phyloP scores from a whole-genome alignment of 129 eudicot genomes.

The Logfia minima region DNA sequence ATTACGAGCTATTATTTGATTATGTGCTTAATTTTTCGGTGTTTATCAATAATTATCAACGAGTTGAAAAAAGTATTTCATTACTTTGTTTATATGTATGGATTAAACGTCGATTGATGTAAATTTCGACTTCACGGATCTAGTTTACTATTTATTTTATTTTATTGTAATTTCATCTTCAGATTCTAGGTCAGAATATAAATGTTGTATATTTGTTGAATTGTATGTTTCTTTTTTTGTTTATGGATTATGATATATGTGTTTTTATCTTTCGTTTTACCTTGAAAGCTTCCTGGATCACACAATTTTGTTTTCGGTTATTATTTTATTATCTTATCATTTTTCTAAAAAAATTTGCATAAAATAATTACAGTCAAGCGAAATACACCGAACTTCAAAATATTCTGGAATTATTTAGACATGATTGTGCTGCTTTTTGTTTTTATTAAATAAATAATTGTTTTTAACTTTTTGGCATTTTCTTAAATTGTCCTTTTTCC shows the following conservation, averaged over 20 bases:
- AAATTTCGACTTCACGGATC: background rate
- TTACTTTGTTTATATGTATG: background rate
- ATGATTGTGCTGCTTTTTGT: slow-evolving; percentile 34
- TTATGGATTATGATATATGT: background rate
- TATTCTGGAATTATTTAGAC: slow-evolving; percentile 30
- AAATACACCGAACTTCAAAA: slow-evolving; percentile 16
- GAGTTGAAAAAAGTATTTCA: background rate
- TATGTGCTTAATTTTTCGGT: background rate
- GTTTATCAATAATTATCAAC: background rate
- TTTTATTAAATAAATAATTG: slow-evolving; percentile 15
- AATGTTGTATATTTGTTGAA: background rate
- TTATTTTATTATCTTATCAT: background rate
- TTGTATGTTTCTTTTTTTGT: background rate
- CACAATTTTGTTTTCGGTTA: slow-evolving; percentile 3
- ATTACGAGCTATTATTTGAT: background rate
- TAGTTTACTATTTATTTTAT: background rate
- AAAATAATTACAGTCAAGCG: slow-evolving; percentile 8
- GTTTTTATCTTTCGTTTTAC: slow-evolving; percentile 15
- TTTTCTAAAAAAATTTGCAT: background rate
- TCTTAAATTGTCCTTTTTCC: slow-evolving; percentile 17
- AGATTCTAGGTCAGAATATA: background rate
- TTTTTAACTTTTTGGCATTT: slow-evolving; percentile 35
- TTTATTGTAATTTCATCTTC: background rate
- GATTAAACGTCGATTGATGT: background rate
- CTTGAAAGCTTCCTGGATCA: slow-evolving; percentile 28